Evolutionary conservation across 2,329 filamentous ascomycete genomes (phyloP).

Genomic region (Aspergillus sp.): DNA sequence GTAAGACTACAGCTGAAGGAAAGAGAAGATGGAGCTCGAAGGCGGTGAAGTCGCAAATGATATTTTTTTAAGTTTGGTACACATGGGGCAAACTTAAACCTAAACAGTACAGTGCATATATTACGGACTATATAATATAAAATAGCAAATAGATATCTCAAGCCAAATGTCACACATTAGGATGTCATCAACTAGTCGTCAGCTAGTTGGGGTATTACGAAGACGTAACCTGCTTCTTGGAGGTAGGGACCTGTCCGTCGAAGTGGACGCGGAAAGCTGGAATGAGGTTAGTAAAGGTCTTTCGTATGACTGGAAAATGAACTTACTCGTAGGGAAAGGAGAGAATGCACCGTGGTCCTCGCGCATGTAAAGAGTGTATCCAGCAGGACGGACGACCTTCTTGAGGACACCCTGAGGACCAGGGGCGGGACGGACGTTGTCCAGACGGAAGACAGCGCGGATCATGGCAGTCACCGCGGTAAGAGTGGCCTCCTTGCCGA

Average conservation of each 20-base stretch:
- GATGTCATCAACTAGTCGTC: not conserved
- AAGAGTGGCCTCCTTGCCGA: slow-evolving; percentile 62
- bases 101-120: not conserved
- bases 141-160: slow-evolving; percentile 8
- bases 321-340: slow-evolving; percentile 50
- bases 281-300: slow-evolving; percentile 15
- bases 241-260: slow-evolving; percentile 36
- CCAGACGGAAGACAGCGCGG: slow-evolving; percentile 61
- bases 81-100: not conserved
- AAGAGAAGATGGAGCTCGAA: not conserved
- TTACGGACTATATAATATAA: not conserved
- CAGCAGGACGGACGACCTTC: slow-evolving; percentile 58
- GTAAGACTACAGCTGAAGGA: not conserved
- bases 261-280: slow-evolving; percentile 47
- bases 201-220: not conserved
- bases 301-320: not conserved
- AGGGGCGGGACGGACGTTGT: slow-evolving; percentile 60
- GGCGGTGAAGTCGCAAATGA: not conserved
- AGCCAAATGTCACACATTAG: slow-evolving; percentile 1
- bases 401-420: slow-evolving; percentile 68
- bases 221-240: slow-evolving; percentile 17
- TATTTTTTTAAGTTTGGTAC: not conserved
- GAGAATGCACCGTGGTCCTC: slow-evolving; percentile 63
- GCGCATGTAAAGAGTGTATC: slow-evolving; percentile 62
- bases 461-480: slow-evolving; percentile 68